These are phyloP conservation scores for Halteria grandinella DNA, from an alignment of 73 alveolate species.

Conservation along the genomic window DNA sequence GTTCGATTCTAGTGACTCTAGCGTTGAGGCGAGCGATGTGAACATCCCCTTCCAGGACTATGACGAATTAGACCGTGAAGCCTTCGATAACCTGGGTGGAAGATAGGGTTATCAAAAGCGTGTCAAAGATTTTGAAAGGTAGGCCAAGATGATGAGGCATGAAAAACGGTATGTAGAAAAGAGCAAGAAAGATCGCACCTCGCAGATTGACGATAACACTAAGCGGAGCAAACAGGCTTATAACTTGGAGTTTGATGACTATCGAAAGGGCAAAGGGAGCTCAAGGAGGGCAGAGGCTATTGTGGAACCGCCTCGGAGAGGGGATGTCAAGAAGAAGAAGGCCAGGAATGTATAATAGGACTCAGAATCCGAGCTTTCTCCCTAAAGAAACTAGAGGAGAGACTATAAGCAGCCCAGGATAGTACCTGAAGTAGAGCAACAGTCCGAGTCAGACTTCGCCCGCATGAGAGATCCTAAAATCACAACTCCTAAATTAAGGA, in stretches of 20 bases:
- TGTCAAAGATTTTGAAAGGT: not conserved
- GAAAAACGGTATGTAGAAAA: slow-evolving; percentile 10
- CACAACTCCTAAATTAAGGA: too few species aligned
- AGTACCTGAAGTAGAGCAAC: not conserved
- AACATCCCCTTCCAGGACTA: not conserved
- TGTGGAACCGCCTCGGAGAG: not conserved
- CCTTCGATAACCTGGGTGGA: slow-evolving; percentile 2
- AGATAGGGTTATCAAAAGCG: not conserved
- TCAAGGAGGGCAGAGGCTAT: not conserved
- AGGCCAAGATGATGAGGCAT: not conserved
- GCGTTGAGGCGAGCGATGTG: not conserved
- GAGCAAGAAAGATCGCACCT: not conserved
- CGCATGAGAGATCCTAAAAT: not conserved
- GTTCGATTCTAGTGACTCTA: not conserved
- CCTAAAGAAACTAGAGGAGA: too few species aligned
- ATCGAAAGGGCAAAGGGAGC: not conserved
- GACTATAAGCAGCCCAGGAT: too few species aligned
- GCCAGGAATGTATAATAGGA: too few species aligned
- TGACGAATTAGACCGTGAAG: not conserved
- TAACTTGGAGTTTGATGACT: not conserved
- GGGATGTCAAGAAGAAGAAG: too few species aligned
- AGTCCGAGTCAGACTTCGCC: not conserved
- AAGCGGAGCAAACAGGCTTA: not conserved
- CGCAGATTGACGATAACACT: not conserved
- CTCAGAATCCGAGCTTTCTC: too few species aligned